Evolutionary conservation across 345 rosid genomes (phyloP).

Genomic region (Erysimum cheiranthoides): DNA sequence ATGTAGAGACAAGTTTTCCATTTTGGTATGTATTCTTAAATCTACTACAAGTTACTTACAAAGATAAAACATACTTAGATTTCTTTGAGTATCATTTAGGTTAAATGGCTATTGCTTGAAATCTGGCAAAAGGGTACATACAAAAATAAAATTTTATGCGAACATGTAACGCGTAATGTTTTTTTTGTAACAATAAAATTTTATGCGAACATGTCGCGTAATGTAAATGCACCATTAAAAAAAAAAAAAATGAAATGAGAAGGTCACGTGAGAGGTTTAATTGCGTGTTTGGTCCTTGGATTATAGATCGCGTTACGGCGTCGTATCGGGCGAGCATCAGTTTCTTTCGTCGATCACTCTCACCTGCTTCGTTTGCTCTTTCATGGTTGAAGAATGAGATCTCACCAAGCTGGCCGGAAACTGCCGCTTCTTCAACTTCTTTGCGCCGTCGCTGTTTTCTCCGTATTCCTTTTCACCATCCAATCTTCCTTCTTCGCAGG

Average conservation of each 20-base stretch:
- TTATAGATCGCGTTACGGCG: conserved; percentile 19
- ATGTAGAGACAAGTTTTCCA: neutral
- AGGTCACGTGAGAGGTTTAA: conserved; percentile 20
- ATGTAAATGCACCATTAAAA: neutral
- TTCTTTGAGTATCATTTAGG: too few species aligned
- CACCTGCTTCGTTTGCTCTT: conserved; percentile 15
- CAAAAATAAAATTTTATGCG: too few species aligned
- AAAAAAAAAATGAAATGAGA: neutral
- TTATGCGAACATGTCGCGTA: too few species aligned
- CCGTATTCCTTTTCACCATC: conserved; percentile 61
- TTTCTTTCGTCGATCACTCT: conserved; percentile 25
- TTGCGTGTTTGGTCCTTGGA: neutral
- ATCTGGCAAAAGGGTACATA: too few species aligned
- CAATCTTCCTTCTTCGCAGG: conserved; percentile 82
- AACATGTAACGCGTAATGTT: too few species aligned
- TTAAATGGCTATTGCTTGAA: too few species aligned
- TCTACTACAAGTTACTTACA: too few species aligned
- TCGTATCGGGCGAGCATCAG: conserved; percentile 33
- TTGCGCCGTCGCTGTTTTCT: conserved; percentile 61
- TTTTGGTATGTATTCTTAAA: too few species aligned
- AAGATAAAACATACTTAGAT: too few species aligned
- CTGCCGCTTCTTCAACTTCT: conserved; percentile 61
- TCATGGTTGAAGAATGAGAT: conserved; percentile 57
- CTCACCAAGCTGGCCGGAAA: conserved; percentile 51
- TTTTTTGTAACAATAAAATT: too few species aligned